Evolutionary conservation across 2,329 filamentous ascomycete species (phyloP), one percentile per base, ranked within the genome.

Genomic region (Rhynchosporium secalis): DNA sequence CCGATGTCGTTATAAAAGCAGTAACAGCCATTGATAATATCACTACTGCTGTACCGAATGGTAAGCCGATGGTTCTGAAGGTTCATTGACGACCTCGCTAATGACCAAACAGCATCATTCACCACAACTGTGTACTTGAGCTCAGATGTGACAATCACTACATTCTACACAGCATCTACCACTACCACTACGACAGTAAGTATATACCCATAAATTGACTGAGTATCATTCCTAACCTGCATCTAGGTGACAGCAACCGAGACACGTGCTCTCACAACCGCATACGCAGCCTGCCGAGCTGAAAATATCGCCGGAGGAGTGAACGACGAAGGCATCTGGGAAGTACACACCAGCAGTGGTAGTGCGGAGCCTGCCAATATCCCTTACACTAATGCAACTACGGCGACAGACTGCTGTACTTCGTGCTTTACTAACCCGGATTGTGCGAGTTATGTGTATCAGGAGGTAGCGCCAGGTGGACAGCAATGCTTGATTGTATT

Each of bases 401-500:
- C 54, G 3, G 54, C 54, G 10, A 46, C 7, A 4, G 54, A 56
- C 3, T 56, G 54, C 54, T 56, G 54, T 29, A 56, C 54, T 5
- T 56, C 54, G 9, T 56, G 54, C 12, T 56, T 56, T 29, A 26
- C 10, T 5, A 56, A 56, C 4, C 12, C 40, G 26, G 54, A 56
- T 47, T 56, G 54, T 38, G 54, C 54, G 3, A 46, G 54, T 45
- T 56, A 56, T 36, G 54, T 56, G 12, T 56, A 33, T 36, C 40
- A 46, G 40, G 54, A 46, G 15, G 26, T 33, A 12, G 43, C 40
- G 1, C 54, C 54, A 2, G n/a, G 28, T 6, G 54, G 41, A 7
- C 54, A 56, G 54, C 54, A 46, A 15, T 56, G 54, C n/a, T 26
- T 56, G 54, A 56, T 56, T 46, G 43, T 56, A 3, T 7, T 56